Evolutionary conservation across 371 early-diverging fungal genomes (phyloP).

Genomic region (Mortierella sp.): DNA sequence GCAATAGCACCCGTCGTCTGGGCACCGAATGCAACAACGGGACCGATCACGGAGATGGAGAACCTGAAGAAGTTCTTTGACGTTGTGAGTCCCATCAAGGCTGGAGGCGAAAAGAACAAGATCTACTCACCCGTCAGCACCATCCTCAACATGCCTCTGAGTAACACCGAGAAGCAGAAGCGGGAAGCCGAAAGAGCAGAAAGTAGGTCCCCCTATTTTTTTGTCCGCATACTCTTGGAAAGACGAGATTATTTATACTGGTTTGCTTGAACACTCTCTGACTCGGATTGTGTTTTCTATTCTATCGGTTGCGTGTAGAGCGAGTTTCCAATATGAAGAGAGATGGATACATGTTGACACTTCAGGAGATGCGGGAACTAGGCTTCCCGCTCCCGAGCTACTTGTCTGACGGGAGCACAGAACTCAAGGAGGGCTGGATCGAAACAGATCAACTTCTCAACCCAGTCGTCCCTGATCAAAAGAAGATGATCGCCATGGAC

Average conservation of each 20-base stretch:
- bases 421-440: conserved; percentile 65
- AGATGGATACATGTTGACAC: conserved; percentile 62
- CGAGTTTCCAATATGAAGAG: conserved; percentile 34
- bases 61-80: conserved; percentile 39
- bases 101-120: conserved; percentile 45
- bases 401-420: conserved; percentile 48
- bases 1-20: conserved; percentile 24
- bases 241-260: neutral
- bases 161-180: conserved; percentile 35
- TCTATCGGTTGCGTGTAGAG: neutral
- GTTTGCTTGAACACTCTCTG: neutral
- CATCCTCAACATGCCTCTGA: conserved; percentile 33
- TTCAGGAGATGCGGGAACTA: conserved; percentile 59
- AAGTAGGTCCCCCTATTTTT: conserved; percentile 2
- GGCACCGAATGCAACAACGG: conserved; percentile 17
- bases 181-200: conserved; percentile 21
- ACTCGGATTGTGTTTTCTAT: neutral
- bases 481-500: conserved; percentile 76
- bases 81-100: conserved; percentile 41
- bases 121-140: conserved; percentile 30
- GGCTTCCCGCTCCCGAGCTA: conserved; percentile 70
- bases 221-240: neutral
- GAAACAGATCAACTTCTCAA: conserved; percentile 39
- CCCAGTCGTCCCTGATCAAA: conserved; percentile 9
- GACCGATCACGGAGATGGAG: conserved; percentile 40